Percentiles rank a stretch among this genome's conserved stretches.
Conservation (phyloP, 345 rosid species). For the Citrus reticulata region DNA sequence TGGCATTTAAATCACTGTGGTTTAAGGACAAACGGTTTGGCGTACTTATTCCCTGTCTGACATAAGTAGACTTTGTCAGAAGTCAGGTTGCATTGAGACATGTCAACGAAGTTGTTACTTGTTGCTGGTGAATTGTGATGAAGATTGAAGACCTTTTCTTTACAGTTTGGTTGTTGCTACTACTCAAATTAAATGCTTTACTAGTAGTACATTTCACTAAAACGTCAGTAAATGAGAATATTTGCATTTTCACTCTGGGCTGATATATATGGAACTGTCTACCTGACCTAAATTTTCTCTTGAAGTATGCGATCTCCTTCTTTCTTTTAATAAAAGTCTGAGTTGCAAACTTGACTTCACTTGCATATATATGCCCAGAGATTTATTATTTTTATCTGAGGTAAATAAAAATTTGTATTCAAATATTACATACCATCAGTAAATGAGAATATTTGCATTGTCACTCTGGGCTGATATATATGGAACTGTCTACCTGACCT, state of each 20-base stretch:
- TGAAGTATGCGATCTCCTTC: neutral
- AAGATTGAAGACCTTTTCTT: neutral
- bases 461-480: too few relatives aligned
- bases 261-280: neutral
- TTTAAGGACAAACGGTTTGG: neutral
- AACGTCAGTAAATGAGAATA: neutral
- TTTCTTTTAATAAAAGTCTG: neutral
- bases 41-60: neutral
- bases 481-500: too few relatives aligned
- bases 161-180: neutral
- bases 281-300: neutral
- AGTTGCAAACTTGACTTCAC: neutral
- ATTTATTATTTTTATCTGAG: neutral
- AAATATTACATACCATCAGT: neutral
- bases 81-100: neutral
- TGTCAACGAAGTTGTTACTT: neutral
- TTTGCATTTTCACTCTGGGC: neutral
- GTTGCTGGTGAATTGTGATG: neutral
- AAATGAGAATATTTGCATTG: too few relatives aligned
- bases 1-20: neutral
- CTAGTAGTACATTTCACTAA: neutral
- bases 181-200: neutral
- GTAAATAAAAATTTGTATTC: neutral
- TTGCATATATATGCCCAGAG: too few relatives aligned
- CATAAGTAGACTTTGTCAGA: neutral